A percentile compares a stretch with the other conserved stretches of the same genome.
These are phyloP conservation scores for Gnomoniopsis smithogilvyi DNA, from an alignment of 2,329 filamentous ascomycete species.

Conservation along the genomic window DNA sequence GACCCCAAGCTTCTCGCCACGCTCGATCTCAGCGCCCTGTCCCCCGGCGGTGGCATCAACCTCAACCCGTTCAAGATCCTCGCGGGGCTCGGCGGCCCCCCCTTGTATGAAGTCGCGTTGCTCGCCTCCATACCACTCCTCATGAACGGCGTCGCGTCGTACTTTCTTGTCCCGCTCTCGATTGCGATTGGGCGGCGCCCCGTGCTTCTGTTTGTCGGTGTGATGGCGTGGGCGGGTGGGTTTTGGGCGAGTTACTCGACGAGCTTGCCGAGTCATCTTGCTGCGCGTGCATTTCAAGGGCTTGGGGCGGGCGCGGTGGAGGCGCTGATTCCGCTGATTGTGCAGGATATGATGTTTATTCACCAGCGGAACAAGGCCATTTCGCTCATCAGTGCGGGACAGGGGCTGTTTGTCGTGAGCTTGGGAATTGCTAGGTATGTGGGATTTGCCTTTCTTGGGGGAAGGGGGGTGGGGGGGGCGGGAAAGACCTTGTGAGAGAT, in stretches of 20 bases:
- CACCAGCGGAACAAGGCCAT: slow-evolving; percentile 29
- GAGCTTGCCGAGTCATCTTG: slow-evolving; percentile 25
- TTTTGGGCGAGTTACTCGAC: slow-evolving; percentile 28
- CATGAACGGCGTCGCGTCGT: slow-evolving; percentile 29
- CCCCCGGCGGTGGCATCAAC: slow-evolving; percentile 21
- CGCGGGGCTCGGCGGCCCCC: slow-evolving; percentile 24
- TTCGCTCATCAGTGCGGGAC: slow-evolving; percentile 14
- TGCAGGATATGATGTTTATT: slow-evolving; percentile 32
- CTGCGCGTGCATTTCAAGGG: slow-evolving; percentile 28
- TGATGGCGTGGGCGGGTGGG: slow-evolving; percentile 27
- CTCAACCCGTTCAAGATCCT: slow-evolving; percentile 27
- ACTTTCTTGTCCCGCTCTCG: slow-evolving; percentile 29
- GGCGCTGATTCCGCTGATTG: slow-evolving; percentile 30
- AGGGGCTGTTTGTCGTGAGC: slow-evolving; percentile 28
- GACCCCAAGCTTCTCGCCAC: slow-evolving; percentile 28
- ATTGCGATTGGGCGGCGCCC: slow-evolving; percentile 29
- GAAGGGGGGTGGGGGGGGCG: neutral
- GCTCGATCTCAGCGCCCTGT: slow-evolving; percentile 19
- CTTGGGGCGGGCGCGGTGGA: slow-evolving; percentile 30
- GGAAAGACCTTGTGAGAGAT: neutral
- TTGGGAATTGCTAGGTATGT: slow-evolving; percentile 24
- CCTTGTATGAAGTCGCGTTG: slow-evolving; percentile 27
- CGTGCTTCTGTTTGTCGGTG: slow-evolving; percentile 26
- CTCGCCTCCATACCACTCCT: slow-evolving; percentile 28
- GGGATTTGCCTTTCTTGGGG: neutral